Evolutionary conservation across 768 basidiomycete genomes (phyloP), one percentile per base, ranked within the genome.

Genomic region (Lentinula sp.): DNA sequence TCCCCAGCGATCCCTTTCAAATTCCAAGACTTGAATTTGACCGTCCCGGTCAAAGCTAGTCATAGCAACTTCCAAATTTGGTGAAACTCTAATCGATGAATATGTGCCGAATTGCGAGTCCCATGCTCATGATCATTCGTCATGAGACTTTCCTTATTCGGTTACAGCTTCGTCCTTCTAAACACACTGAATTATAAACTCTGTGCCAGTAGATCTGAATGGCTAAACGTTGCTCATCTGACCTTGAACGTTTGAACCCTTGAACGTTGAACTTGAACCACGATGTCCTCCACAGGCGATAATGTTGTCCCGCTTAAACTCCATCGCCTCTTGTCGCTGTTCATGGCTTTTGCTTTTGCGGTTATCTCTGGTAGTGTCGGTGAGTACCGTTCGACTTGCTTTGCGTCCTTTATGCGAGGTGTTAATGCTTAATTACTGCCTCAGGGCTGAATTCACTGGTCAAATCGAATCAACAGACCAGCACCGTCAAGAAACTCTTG

Each of bases 361-460:
- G 43, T 62, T 16, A 58, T 62, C 20, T 43, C 46, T 15, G 57
- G 43, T 28, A 50, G 61, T 57, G 54, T 59, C 12, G 55, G 61
- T 62, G 49, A 33, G 57, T 10, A 20, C 18, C 37, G 10, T 59
- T 46, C 61, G 28, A 2, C 3, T 28, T 28, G 28, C 28, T 28
- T 28, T 28, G 28, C 28, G 28, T 28, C 28, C 3, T 28, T 2
- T 3, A 28, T 28, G 28, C 28, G 28, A 28, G 28, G 28, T 28
- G 4, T 28, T 3, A 3, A 28, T 28, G 28, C 2, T 33, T 32
- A n/a, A 35, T n/a, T 55, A 41, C 16, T 5, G 23, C 12, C 15
- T 32, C 36, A 79, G 78, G 73, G 42, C 71, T 80, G 35, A 79
- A 77, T 63, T 76, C 77, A 7, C 61, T 77, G 51, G 72, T 79